phyloP scores from a whole-genome alignment of 768 basidiomycete genomes.

The Leucosporidium scottii region DNA sequence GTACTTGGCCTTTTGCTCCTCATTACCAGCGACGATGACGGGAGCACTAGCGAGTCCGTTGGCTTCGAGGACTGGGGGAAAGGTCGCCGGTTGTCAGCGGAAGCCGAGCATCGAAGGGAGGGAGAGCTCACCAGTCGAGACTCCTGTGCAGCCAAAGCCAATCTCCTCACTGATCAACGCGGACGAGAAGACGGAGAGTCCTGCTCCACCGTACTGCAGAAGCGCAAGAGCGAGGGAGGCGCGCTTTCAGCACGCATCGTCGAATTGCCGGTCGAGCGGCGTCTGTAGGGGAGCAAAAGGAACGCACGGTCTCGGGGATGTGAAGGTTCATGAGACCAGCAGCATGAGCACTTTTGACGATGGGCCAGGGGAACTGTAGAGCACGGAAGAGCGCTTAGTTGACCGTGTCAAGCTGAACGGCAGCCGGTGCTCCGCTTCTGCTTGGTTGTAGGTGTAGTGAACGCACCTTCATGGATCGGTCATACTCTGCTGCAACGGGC shows the following conservation, averaged over 20 bases:
- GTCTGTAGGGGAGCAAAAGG: too few species aligned
- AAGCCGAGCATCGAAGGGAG: too few species aligned
- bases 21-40: slow-evolving; percentile 41
- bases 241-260: too few species aligned
- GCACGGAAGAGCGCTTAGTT: not conserved
- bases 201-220: slow-evolving; percentile 42
- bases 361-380: slow-evolving; percentile 41
- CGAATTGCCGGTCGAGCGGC: too few species aligned
- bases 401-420: too few species aligned
- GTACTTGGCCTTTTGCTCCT: slow-evolving; percentile 44
- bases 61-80: not conserved
- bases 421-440: too few species aligned
- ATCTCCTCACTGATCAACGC: slow-evolving; percentile 42
- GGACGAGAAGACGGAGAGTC: slow-evolving; percentile 41
- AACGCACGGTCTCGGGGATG: slow-evolving; percentile 42
- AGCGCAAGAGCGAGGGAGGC: not conserved
- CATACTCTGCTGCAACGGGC: slow-evolving; percentile 43
- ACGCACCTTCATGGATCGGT: slow-evolving; percentile 39
- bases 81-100: not conserved
- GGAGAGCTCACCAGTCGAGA: slow-evolving; percentile 16
- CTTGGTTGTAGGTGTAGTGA: slow-evolving; percentile 3
- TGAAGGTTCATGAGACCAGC: slow-evolving; percentile 44
- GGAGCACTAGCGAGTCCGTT: slow-evolving; percentile 38
- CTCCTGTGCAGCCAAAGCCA: slow-evolving; percentile 26
- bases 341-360: slow-evolving; percentile 44